Base-by-base conservation (phyloP, 1,284 basidiomycete genomes). In the Gymnopus androsaceus region DNA sequence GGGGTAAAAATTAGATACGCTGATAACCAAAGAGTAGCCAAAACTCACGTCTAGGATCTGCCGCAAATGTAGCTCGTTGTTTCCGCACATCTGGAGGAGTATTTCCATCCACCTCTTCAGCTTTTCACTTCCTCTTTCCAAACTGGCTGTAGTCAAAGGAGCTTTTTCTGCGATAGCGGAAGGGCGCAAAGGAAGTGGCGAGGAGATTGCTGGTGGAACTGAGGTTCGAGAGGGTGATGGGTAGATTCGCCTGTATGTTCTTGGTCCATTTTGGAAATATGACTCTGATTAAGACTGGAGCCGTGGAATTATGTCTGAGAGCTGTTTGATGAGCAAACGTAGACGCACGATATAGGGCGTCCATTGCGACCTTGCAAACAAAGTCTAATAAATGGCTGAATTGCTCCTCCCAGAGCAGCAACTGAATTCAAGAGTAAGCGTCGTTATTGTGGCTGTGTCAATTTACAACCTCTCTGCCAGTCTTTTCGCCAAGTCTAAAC, bases 401-500 rank as follows among this genome's bases (percentile, higher is more conserved):
- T n/a, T n/a, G n/a, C n/a, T n/a, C n/a, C n/a, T n/a, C n/a, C n/a
- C n/a, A n/a, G n/a, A n/a, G n/a, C n/a, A n/a, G n/a, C n/a, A n/a
- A n/a, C n/a, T n/a, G n/a, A n/a, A n/a, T n/a, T n/a, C n/a, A n/a
- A n/a, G n/a, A n/a, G n/a, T n/a, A n/a, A n/a, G n/a, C n/a, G n/a
- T 37, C 15, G 36, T n/a, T 11, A 11, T 6, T n/a, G 41, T 42
- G 41, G 47, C 47, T 49, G 47, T 49, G 47, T 38, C 30, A 40
- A n/a, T n/a, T 41, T 51, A 17, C 21, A n/a, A 59, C 56, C 51
- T 63, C 51, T 53, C 23, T 11, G 33, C n/a, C 6, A 21, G 9
- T 6, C 12, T 54, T 67, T 25, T 48, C 37, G 75, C 66, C 64
- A 96, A 82, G 73, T 95, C 94, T 68, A 95, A 87, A 78, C 85